Evolutionary conservation across 352 stramenopile genomes (phyloP), one percentile per base, ranked within the genome.

Genomic region (Phytophthora rubi): DNA sequence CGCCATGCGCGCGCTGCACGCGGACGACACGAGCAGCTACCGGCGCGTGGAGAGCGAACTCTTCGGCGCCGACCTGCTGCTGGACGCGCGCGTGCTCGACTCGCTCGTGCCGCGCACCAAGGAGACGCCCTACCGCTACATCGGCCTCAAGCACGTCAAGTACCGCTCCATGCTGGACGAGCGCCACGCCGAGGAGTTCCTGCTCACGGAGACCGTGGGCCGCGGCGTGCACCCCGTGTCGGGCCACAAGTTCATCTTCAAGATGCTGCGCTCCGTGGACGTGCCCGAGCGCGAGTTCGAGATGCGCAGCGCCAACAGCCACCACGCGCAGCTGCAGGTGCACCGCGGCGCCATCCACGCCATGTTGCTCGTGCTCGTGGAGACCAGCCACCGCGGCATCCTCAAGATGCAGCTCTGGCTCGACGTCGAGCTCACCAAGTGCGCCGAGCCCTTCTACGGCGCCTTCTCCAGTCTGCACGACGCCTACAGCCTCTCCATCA

Each of bases 61-160:
- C 54, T 75, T 87, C 35, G 80, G 81, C 6, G 70, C 78, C 0
- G 79, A 89, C 28, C 49, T 90, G 37, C 71, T 95, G 9, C 76
- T 91, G 28, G 84, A 92, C 61, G 87, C 83, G 5, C 66, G 85
- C 23, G 85, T 94, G 16, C 71, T 95, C 26, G 85, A 93, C 62
- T 89, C 82, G 44, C 72, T 95, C 28, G 75, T 86, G 16, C 76
- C 77, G 47, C 73, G 87, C 12, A 89, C 87, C 15, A 90, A 92
- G 61, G 76, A 90, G 65, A 81, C 66, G 1, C 83, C 83, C 23
- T 85, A 95, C 68, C 80, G 88, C 48, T 95, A 89, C 72, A 74
- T 95, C 21, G 77, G 82, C 2, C 76, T 93, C 67, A 95, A 95
- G 71, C 85, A 92, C 62, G 81, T 90, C 71, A 90, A 87, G 57